Evolutionary conservation across 495 filamentous ascomycete species (phyloP), one percentile per base, ranked within the genome.

Genomic region (Rhypophila decipiens): DNA sequence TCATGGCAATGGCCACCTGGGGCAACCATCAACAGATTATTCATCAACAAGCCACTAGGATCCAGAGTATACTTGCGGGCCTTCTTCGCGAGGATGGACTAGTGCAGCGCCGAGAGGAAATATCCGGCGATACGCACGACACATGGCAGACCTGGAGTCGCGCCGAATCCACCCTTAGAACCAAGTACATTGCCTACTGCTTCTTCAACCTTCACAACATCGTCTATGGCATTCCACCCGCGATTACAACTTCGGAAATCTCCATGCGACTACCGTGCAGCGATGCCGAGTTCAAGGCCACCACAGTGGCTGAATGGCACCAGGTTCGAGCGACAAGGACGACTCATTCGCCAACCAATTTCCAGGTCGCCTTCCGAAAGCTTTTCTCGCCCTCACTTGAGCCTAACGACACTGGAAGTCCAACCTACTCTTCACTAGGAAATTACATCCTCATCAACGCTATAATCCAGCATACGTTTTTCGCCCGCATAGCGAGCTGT

Each of bases 391-490:
- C 5, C 1, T 8, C 5, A 2, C 9, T 5, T 15, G 4, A 44
- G 2, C 13, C 5, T n/a, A 3, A 44, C 3, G 31, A 5, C 17
- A 33, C 5, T 19, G 8, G 1, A 7, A 33, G 18, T 20, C 29
- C 19, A 9, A 12, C 19, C 12, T 33, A 37, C 20, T 77, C 75
- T 1, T 73, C 75, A 4, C 65, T 78, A 9, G 71, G 73, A 0
- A 76, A 76, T 46, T 77, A 79, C 49, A 69, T 79, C 43, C 60
- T 77, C 5, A 76, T 79, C 21, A 73, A 77, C 50, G 74, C 71
- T 19, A 56, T 79, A 10, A 73, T 77, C 29, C 43, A 45, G 18
- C 43, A 45, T 20, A 45, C 37, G 29, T 45, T 45, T 21, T 20
- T 45, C 18, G 29, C 37, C 17, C 43, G 43, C 8, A 45, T 33